Evolutionary conservation across 805 yeast species (phyloP), one percentile per base, ranked within the genome.

Genomic region (Yarrowia hollandica): DNA sequence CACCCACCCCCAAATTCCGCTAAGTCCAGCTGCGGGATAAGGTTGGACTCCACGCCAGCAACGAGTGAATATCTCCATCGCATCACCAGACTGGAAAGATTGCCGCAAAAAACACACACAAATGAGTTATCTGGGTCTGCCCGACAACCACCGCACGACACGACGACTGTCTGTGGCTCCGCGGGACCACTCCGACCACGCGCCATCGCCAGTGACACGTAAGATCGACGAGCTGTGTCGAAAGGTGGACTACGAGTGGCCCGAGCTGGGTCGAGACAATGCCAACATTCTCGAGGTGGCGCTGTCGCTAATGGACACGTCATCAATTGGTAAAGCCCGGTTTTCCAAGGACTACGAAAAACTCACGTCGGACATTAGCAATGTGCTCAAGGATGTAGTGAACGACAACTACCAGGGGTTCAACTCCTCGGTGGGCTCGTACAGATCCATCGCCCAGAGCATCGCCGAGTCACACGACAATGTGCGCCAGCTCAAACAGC

Each of bases 251-350:
- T 48, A 48, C 19, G 55, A 48, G 60, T 82, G 85, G 84, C 72
- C 74, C 41, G 77, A 80, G 56, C 71, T 83, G 7, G 71, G 79
- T 6, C 73, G 74, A 1, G 77, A 77, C 8, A 78, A 82, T 52
- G 82, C 89, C 59, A 90, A 90, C 68, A 96, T 96, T 1, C 77
- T 94, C 44, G 97, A 90, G 65, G 75, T 85, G 56, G 97, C 97
- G 0, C 75, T 92, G 35, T 83, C 91, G 1, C 75, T 94, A 60
- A 75, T 90, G 66, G 97, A 92, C 71, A 85, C 84, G 65, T 83
- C 96, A 1, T 87, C 96, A 0, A 94, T 90, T n/a, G 98, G 98
- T 0, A 73, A 88, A 66, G 96, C 96, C 0, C 85, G 84, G 66
- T 81, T 85, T 61, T 77, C 78, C 60, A 77, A 77, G 1, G 90